Evolutionary conservation across 2,329 filamentous ascomycete species (phyloP).

Genomic region (Microdochium bolleyi): DNA sequence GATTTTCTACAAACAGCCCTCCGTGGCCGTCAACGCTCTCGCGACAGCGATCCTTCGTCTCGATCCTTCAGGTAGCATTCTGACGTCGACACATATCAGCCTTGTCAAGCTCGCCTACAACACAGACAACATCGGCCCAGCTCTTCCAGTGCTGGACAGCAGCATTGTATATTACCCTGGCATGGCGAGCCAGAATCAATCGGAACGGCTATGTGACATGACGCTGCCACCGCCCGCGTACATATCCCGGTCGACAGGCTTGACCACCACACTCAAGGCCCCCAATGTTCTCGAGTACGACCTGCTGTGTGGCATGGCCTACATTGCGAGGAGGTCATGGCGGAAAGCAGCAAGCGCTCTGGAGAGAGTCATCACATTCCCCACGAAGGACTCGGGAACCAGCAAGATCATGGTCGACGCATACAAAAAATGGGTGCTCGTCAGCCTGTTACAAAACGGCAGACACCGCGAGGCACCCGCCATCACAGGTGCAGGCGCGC

Average conservation of each 20-base stretch:
- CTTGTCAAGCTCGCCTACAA: slow-evolving; percentile 53
- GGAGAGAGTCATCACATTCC: slow-evolving; percentile 59
- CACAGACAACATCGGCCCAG: slow-evolving; percentile 42
- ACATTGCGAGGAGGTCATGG: slow-evolving; percentile 56
- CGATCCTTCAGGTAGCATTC: slow-evolving; percentile 57
- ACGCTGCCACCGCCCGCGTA: slow-evolving; percentile 41
- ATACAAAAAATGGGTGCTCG: slow-evolving; percentile 85
- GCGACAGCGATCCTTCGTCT: slow-evolving; percentile 52
- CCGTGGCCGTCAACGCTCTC: slow-evolving; percentile 35
- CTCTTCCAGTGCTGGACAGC: slow-evolving; percentile 54
- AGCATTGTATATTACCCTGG: slow-evolving; percentile 59
- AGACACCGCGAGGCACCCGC: slow-evolving; percentile 46
- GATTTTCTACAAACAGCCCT: slow-evolving; percentile 25
- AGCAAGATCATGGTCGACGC: slow-evolving; percentile 81
- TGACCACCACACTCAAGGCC: slow-evolving; percentile 46
- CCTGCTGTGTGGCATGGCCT: slow-evolving; percentile 55
- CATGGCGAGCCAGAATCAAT: slow-evolving; percentile 25
- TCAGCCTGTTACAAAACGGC: slow-evolving; percentile 65
- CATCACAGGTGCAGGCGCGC: slow-evolving; percentile 36
- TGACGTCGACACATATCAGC: slow-evolving; percentile 55
- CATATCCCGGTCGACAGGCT: slow-evolving; percentile 49
- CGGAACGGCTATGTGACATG: slow-evolving; percentile 35
- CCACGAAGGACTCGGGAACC: slow-evolving; percentile 50
- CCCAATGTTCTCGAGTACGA: slow-evolving; percentile 59
- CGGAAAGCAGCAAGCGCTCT: slow-evolving; percentile 52